Percentiles rank a stretch among this genome's conserved stretches.
These are phyloP conservation scores for Alternaria arborescens DNA, from an alignment of 2,329 filamentous ascomycete species.

Conservation along the genomic window DNA sequence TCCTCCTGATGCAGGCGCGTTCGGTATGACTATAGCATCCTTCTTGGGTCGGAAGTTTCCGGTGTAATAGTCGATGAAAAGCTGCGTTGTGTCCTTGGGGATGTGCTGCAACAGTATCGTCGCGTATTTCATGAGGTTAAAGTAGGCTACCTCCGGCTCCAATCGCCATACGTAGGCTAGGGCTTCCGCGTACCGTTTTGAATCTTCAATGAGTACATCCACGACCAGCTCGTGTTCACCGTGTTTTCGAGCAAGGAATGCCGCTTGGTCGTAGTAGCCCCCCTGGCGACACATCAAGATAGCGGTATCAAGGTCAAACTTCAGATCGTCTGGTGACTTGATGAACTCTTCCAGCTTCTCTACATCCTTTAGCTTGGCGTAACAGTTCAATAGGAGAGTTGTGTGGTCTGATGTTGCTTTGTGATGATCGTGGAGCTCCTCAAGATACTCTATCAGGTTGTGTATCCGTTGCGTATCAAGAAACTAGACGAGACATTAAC, in stretches of 20 bases:
- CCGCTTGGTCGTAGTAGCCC: slow-evolving; percentile 95
- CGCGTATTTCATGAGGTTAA: slow-evolving; percentile 93
- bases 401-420: slow-evolving; percentile 96
- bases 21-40: slow-evolving; percentile 63
- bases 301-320: slow-evolving; percentile 95
- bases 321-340: slow-evolving; percentile 90
- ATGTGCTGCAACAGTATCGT: slow-evolving; percentile 89
- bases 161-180: slow-evolving; percentile 90
- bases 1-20: slow-evolving; percentile 57
- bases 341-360: slow-evolving; percentile 97
- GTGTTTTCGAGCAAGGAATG: slow-evolving; percentile 92
- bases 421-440: slow-evolving; percentile 93
- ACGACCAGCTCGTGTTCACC: slow-evolving; percentile 93
- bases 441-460: slow-evolving; percentile 95
- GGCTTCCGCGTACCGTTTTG: slow-evolving; percentile 87
- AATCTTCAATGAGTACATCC: slow-evolving; percentile 94
- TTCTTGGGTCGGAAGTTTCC: slow-evolving; percentile 80
- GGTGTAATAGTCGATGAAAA: slow-evolving; percentile 96
- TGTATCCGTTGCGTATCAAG: slow-evolving; percentile 97
- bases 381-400: slow-evolving; percentile 92
- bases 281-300: slow-evolving; percentile 98
- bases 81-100: slow-evolving; percentile 78
- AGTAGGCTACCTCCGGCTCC: slow-evolving; percentile 80
- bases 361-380: slow-evolving; percentile 96
- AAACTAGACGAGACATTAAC: slow-evolving; percentile 64